phyloP scores from a whole-genome alignment of 192 early-diverging fungal species.

The Geranomyces variabilis region DNA sequence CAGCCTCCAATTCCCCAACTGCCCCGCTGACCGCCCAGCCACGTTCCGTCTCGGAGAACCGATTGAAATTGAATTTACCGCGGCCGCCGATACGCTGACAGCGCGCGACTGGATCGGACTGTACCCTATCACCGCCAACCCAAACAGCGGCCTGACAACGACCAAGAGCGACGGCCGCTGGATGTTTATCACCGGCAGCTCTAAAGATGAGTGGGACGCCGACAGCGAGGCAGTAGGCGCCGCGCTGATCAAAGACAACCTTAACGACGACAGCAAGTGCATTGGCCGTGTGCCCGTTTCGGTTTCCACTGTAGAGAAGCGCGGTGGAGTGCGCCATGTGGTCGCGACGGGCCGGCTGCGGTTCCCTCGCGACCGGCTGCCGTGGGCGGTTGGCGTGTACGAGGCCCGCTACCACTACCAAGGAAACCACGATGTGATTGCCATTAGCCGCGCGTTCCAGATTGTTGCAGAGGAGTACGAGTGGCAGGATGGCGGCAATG shows the following conservation, averaged over 20 bases:
- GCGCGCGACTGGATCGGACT: slow-evolving; percentile 92
- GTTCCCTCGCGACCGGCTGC: slow-evolving; percentile 71
- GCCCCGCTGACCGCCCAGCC: slow-evolving; percentile 39
- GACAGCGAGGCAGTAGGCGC: slow-evolving; percentile 52
- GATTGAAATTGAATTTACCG: slow-evolving; percentile 72
- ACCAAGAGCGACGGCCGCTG: slow-evolving; percentile 72
- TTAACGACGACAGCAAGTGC: not conserved
- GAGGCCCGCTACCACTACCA: slow-evolving; percentile 93
- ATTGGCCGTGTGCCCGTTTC: not conserved
- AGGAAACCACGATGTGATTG: slow-evolving; percentile 82
- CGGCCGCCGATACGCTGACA: slow-evolving; percentile 70
- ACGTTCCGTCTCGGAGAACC: slow-evolving; percentile 72
- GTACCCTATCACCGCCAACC: slow-evolving; percentile 80
- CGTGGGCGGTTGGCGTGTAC: slow-evolving; percentile 86
- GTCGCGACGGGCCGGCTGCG: slow-evolving; percentile 57
- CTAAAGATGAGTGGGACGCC: slow-evolving; percentile 55
- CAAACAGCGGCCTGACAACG: slow-evolving; percentile 74
- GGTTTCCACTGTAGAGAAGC: not conserved
- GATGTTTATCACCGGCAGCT: slow-evolving; percentile 65
- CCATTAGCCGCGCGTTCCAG: slow-evolving; percentile 76
- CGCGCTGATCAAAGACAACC: slow-evolving; percentile 27
- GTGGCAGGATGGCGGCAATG: slow-evolving; percentile 20
- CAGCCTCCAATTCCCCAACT: slow-evolving; percentile 37
- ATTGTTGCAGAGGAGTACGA: slow-evolving; percentile 53
- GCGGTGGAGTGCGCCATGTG: slow-evolving; percentile 28